Conservation (phyloP, 1,139 yeast species). For the Yamadazyma friedrichii region DNA sequence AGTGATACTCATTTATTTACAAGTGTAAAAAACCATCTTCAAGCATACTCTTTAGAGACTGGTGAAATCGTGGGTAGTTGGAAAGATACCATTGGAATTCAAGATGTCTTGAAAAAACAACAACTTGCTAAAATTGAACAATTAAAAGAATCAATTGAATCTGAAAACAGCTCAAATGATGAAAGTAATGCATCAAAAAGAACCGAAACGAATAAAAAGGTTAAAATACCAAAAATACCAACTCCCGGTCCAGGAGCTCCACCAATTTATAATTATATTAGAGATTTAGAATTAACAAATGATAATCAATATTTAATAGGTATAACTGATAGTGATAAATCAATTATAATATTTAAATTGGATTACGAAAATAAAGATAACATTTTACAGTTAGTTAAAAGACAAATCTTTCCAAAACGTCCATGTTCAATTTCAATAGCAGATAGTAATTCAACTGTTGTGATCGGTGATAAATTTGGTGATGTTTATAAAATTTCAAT, state of each 20-base stretch:
- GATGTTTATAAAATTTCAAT: constrained; percentile 73
- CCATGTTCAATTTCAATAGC: constrained; percentile 79
- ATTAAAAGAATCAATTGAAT: constrained; percentile 19
- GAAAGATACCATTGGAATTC: constrained; percentile 53
- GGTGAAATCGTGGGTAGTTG: constrained; percentile 49
- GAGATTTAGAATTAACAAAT: constrained; percentile 51
- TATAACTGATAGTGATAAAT: constrained; percentile 81
- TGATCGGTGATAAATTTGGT: constrained; percentile 96
- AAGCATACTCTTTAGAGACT: constrained; percentile 41
- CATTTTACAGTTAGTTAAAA: constrained; percentile 53
- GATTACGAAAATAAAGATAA: constrained; percentile 25
- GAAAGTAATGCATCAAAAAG: constrained; percentile 22
- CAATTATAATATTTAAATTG: constrained; percentile 62
- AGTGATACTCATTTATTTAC: constrained; percentile 51
- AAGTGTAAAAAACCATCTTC: constrained; percentile 55
- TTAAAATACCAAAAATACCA: constrained; percentile 54
- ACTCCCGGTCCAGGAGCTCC: constrained; percentile 71
- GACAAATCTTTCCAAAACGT: constrained; percentile 84
- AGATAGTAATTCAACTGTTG: constrained; percentile 45
- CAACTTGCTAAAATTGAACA: constrained; percentile 39
- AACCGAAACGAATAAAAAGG: constrained; percentile 27
- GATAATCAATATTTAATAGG: constrained; percentile 60
- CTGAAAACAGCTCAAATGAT: constrained; percentile 1
- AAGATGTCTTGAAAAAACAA: constrained; percentile 41
- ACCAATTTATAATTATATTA: constrained; percentile 60